Conservation (phyloP, 2,329 filamentous ascomycete genomes). For the Pseudofabraea citricarpa region DNA sequence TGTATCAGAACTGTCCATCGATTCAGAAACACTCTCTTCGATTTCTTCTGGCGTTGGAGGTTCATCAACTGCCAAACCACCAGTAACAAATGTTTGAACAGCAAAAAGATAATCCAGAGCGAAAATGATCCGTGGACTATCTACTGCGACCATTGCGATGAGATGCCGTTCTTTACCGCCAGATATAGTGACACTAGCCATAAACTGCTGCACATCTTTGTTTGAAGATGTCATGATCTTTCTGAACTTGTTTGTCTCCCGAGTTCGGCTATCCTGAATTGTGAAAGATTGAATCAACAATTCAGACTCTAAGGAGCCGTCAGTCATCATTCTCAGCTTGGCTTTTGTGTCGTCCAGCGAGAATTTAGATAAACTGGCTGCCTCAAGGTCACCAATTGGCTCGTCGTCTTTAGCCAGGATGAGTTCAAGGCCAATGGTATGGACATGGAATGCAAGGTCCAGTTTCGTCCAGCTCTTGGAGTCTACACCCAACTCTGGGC, state of each 20-base stretch:
- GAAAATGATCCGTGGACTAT: slow-evolving; percentile 92
- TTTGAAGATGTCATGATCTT: slow-evolving; percentile 98
- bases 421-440: slow-evolving; percentile 83
- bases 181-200: slow-evolving; percentile 93
- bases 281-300: slow-evolving; percentile 91
- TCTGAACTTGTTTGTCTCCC: slow-evolving; percentile 90
- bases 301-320: slow-evolving; percentile 88
- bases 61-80: slow-evolving; percentile 65
- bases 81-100: slow-evolving; percentile 75
- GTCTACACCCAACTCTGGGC: slow-evolving; percentile 65
- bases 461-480: slow-evolving; percentile 84
- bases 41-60: slow-evolving; percentile 42
- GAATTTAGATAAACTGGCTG: slow-evolving; percentile 86
- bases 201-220: slow-evolving; percentile 92
- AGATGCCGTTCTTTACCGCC: slow-evolving; percentile 75
- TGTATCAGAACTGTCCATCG: slow-evolving; percentile 52
- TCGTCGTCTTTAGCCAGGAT: slow-evolving; percentile 70
- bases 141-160: slow-evolving; percentile 88
- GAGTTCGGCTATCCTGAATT: slow-evolving; percentile 84
- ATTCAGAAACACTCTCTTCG: slow-evolving; percentile 47
- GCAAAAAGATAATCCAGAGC: slow-evolving; percentile 94
- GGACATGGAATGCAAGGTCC: slow-evolving; percentile 84
- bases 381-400: slow-evolving; percentile 73
- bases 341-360: slow-evolving; percentile 88
- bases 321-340: slow-evolving; percentile 89